Conservation (phyloP, 75 land plant species). For the Picea sitchensis region DNA sequence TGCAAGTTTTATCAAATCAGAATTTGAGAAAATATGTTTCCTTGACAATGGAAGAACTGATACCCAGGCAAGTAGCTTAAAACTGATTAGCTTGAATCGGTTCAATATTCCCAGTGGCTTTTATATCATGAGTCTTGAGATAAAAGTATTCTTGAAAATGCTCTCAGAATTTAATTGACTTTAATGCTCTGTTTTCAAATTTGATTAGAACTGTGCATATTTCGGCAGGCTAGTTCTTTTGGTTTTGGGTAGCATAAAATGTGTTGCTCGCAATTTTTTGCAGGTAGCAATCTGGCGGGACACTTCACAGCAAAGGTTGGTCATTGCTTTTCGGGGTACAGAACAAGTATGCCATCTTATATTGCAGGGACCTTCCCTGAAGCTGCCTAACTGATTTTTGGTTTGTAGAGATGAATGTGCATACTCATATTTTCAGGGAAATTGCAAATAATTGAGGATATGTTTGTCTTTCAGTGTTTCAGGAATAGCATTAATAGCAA, state of each 20-base stretch:
- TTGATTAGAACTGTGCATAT: no score
- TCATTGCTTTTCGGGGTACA: conserved; percentile 95
- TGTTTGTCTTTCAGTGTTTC: background rate
- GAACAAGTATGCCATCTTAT: conserved; percentile 62
- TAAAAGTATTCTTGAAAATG: background rate
- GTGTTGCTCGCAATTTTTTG: conserved; percentile 7
- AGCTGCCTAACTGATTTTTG: background rate
- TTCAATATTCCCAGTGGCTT: background rate
- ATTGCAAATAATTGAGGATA: background rate
- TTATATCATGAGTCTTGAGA: background rate
- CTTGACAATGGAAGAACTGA: conserved; percentile 85
- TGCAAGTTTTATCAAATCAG: conserved; percentile 91
- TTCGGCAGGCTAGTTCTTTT: background rate
- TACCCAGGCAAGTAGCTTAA: conserved; percentile 65
- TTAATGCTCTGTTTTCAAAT: no score
- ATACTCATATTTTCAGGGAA: background rate
- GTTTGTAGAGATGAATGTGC: background rate
- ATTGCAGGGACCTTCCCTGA: background rate
- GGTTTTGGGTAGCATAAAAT: conserved; percentile 4
- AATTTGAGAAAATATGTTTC: conserved; percentile 95
- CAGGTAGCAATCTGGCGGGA: conserved; percentile 99
- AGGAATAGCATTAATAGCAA: background rate
- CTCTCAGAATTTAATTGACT: no score
- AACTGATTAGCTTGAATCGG: background rate
- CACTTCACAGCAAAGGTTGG: conserved; percentile 52